A percentile compares a stretch with the other conserved stretches of the same genome.
phyloP scores from a whole-genome alignment of 1,284 basidiomycete species.

The Pseudozyma thailandica region DNA sequence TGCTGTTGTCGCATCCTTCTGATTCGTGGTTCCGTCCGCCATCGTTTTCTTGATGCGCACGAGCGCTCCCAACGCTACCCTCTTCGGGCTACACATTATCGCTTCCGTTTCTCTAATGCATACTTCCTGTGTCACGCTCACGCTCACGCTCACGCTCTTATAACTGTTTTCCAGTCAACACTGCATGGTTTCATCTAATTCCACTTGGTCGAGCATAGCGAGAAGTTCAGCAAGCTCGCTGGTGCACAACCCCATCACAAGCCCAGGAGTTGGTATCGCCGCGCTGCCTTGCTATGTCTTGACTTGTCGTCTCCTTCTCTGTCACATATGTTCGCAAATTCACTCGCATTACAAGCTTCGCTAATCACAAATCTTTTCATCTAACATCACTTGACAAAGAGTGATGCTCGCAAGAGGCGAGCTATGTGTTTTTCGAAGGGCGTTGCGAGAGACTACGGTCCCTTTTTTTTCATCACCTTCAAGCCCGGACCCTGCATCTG shows the following conservation, averaged over 20 bases:
- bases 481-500: slow-evolving; percentile 20
- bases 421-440: too few species aligned
- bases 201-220: too few species aligned
- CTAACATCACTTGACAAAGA: too few species aligned
- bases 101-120: neutral
- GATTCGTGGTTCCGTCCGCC: too few species aligned
- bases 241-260: neutral
- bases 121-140: neutral
- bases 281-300: neutral
- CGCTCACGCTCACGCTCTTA: slow-evolving; percentile 1
- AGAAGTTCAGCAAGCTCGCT: too few species aligned
- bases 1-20: neutral
- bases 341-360: slow-evolving; percentile 1
- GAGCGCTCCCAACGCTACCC: too few species aligned
- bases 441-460: too few species aligned
- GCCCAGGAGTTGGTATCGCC: neutral
- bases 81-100: too few species aligned
- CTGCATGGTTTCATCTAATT: slow-evolving; percentile 17
- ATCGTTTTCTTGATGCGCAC: too few species aligned
- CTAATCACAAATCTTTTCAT: slow-evolving; percentile 3
- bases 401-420: too few species aligned
- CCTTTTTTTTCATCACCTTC: neutral
- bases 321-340: neutral
- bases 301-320: neutral
- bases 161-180: neutral